Conservation (phyloP, 305 asterid genomes). For the Rubia tinctorum region DNA sequence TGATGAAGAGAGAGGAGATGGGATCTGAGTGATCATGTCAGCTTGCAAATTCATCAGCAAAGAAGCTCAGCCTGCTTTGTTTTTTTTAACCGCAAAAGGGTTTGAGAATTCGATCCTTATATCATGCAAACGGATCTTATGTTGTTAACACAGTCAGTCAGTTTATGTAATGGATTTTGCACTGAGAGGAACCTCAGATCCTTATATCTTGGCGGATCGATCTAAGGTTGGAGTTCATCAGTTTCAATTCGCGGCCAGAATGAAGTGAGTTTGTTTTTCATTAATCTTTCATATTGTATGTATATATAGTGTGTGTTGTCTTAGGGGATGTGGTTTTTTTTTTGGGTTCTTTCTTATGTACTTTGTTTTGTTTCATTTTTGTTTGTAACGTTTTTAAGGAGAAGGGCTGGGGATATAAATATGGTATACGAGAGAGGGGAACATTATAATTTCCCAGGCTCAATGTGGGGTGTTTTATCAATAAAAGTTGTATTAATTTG, state of each 20-base stretch:
- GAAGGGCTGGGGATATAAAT: background rate
- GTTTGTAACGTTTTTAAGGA: background rate
- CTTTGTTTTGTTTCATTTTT: background rate
- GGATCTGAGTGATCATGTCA: slow-evolving; percentile 56
- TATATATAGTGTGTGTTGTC: slow-evolving; percentile 1
- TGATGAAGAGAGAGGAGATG: slow-evolving; percentile 22
- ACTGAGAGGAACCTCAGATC: slow-evolving; percentile 73
- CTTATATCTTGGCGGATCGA: slow-evolving; percentile 23
- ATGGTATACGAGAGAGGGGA: slow-evolving; percentile 20
- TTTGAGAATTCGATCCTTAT: no score
- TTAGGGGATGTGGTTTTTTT: background rate
- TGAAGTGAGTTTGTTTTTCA: slow-evolving; percentile 16
- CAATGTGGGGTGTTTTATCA: slow-evolving; percentile 2
- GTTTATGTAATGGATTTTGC: slow-evolving; percentile 26
- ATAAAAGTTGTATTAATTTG: slow-evolving; percentile 9
- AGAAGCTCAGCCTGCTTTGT: slow-evolving; percentile 22
- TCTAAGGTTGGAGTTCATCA: background rate
- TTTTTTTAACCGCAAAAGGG: slow-evolving; percentile 18
- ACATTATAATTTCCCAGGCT: background rate
- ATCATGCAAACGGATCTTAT: no score
- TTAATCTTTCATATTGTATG: slow-evolving; percentile 3
- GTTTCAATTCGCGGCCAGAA: slow-evolving; percentile 10
- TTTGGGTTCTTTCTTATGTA: background rate
- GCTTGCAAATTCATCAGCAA: slow-evolving; percentile 18
- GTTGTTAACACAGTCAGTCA: no score